Conservation (phyloP, 768 basidiomycete genomes). For the Coprinopsis sp. region DNA sequence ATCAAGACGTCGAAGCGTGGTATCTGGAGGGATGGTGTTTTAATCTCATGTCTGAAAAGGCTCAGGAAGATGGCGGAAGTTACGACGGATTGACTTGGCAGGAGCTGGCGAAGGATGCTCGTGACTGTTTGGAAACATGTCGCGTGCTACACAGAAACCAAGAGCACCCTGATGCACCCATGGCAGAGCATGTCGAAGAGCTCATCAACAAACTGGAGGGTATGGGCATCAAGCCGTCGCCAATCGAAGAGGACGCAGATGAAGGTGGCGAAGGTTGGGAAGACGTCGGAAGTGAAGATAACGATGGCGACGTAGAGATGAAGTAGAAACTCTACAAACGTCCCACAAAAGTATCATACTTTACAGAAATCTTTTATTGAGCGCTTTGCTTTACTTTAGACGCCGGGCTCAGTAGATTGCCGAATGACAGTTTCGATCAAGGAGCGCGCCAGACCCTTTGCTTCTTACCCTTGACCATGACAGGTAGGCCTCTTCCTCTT, state of each 20-base stretch:
- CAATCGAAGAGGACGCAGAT: conserved; percentile 51
- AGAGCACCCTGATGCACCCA: conserved; percentile 68
- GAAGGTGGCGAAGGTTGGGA: conserved; percentile 58
- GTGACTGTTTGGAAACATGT: conserved; percentile 82
- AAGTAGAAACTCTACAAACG: conserved; percentile 22
- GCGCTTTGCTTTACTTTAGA: no score
- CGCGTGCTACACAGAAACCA: conserved; percentile 67
- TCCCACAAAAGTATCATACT: conserved; percentile 28
- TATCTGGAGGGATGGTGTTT: conserved; percentile 95
- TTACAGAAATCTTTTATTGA: conserved; percentile 1
- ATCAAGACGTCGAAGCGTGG: conserved; percentile 87
- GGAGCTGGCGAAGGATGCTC: conserved; percentile 72
- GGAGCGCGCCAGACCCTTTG: neutral
- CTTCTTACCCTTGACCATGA: neutral
- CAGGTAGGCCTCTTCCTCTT: no score
- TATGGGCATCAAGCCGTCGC: conserved; percentile 60
- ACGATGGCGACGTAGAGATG: conserved; percentile 57
- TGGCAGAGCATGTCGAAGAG: conserved; percentile 73
- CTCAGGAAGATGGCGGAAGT: conserved; percentile 49
- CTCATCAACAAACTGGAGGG: conserved; percentile 64
- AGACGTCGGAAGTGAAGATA: conserved; percentile 53
- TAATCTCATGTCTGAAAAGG: conserved; percentile 75
- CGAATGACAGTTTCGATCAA: neutral
- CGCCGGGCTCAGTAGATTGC: no score
- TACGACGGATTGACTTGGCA: conserved; percentile 60